phyloP scores from a whole-genome alignment of 129 eudicot genomes.

The Erigeron canadensis region DNA sequence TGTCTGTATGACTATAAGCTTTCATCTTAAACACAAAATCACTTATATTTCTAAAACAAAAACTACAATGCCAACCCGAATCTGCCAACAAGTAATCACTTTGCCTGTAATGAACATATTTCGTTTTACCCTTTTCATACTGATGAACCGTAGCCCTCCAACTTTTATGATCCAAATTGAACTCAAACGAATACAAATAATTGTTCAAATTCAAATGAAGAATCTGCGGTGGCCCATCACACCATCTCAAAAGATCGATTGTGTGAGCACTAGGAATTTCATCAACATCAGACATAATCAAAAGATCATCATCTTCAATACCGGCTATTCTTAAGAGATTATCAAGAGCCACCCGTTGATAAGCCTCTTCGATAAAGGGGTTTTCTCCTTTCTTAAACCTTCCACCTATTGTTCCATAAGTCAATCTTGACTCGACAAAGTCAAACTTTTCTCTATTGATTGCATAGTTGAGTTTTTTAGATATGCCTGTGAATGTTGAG shows the following conservation, averaged over 20 bases:
- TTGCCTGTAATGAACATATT: slow-evolving; percentile 68
- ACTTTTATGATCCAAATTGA: slow-evolving; percentile 38
- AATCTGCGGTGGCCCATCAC: slow-evolving; percentile 58
- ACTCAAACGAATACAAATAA: slow-evolving; percentile 70
- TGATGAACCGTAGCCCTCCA: slow-evolving; percentile 78
- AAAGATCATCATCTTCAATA: slow-evolving; percentile 67
- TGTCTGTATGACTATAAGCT: slow-evolving; percentile 72
- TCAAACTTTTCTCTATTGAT: slow-evolving; percentile 49
- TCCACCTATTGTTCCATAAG: slow-evolving; percentile 69
- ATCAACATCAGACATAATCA: slow-evolving; percentile 82
- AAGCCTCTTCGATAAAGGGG: slow-evolving; percentile 78
- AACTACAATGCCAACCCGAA: slow-evolving; percentile 87
- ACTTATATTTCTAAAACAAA: slow-evolving; percentile 60
- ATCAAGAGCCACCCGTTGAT: slow-evolving; percentile 62
- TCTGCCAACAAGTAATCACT: slow-evolving; percentile 61
- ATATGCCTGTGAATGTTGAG: slow-evolving; percentile 63
- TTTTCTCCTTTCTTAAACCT: slow-evolving; percentile 66
- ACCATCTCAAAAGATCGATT: slow-evolving; percentile 70
- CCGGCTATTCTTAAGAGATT: slow-evolving; percentile 59
- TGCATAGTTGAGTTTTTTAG: slow-evolving; percentile 50
- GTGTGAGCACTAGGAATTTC: slow-evolving; percentile 77
- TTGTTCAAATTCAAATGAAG: slow-evolving; percentile 66
- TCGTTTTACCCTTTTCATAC: slow-evolving; percentile 56
- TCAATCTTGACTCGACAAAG: slow-evolving; percentile 59
- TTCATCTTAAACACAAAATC: slow-evolving; percentile 84